Conservation (phyloP, 306 rosid species). For the Carpinus fangiana region DNA sequence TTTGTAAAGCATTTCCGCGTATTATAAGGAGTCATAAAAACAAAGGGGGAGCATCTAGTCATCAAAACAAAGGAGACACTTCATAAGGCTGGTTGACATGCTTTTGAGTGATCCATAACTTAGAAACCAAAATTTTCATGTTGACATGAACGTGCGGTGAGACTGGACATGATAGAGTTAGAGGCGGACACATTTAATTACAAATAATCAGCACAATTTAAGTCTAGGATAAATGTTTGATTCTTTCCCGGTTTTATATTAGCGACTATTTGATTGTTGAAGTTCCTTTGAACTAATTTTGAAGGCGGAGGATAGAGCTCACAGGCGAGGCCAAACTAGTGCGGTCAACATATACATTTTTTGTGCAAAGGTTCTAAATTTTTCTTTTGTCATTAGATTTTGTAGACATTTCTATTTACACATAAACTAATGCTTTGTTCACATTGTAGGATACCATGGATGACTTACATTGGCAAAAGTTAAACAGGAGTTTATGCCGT, state of each 20-base stretch:
- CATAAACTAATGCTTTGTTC: conserved; percentile 28
- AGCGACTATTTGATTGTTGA: conserved; percentile 16
- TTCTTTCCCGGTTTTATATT: conserved; percentile 10
- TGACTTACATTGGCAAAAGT: conserved; percentile 69
- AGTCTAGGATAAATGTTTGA: not conserved
- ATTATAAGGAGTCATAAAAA: no score
- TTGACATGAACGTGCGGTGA: no score
- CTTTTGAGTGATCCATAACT: no score
- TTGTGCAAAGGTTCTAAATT: conserved; percentile 76
- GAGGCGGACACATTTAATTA: no score
- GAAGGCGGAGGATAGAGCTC: conserved; percentile 99
- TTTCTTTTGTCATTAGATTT: conserved; percentile 22
- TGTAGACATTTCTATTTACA: conserved; percentile 19
- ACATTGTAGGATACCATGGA: conserved; percentile 72
- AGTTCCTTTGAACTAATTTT: conserved; percentile 33
- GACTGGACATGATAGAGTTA: no score
- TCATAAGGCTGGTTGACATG: no score
- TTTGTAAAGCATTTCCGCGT: no score
- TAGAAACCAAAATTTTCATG: no score
- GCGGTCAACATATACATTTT: conserved; percentile 90
- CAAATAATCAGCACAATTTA: no score
- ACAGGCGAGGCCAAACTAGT: conserved; percentile 87
- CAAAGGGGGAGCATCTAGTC: no score
- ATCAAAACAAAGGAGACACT: no score
- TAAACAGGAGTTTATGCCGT: conserved; percentile 79